These are phyloP conservation scores for Escovopsis weberi DNA, from an alignment of 2,329 filamentous ascomycete genomes.

Conservation along the genomic window DNA sequence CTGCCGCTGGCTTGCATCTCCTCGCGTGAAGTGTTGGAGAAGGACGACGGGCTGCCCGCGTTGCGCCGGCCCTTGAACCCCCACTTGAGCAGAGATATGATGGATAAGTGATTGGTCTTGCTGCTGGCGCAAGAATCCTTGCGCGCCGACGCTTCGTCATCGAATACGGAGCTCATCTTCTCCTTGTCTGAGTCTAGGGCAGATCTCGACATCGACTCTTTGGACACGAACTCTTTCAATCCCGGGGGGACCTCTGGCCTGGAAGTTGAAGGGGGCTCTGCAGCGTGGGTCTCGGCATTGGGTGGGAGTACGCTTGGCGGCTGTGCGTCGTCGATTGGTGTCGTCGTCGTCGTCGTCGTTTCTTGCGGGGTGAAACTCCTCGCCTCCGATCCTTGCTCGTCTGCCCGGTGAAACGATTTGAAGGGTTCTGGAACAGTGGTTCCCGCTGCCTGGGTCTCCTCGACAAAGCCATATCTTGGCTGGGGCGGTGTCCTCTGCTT, in stretches of 20 bases:
- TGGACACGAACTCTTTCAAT: constrained; percentile 31
- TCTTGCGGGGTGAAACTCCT: no score
- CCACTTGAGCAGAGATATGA: constrained; percentile 65
- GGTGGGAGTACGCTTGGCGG: no score
- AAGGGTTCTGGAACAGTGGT: constrained; percentile 11
- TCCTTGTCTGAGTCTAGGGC: constrained; percentile 28
- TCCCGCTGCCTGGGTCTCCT: not conserved
- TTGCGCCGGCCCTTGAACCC: constrained; percentile 43
- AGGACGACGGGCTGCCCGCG: constrained; percentile 53
- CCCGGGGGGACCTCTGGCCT: constrained; percentile 26
- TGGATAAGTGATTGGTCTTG: constrained; percentile 33
- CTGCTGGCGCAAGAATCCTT: constrained; percentile 41
- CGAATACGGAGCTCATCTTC: constrained; percentile 20
- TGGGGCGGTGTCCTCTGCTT: constrained; percentile 26
- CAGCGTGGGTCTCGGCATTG: constrained; percentile 9
- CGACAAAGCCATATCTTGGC: constrained; percentile 11
- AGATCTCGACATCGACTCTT: constrained; percentile 35
- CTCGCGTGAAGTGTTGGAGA: constrained; percentile 82
- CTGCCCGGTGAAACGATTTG: constrained; percentile 17
- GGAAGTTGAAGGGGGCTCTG: constrained; percentile 10
- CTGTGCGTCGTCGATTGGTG: no score
- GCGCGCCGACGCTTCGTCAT: constrained; percentile 35
- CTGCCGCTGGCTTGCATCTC: constrained; percentile 44
- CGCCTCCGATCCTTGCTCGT: constrained; percentile 9
- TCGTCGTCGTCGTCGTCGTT: no score